Evolutionary conservation across 352 stramenopile species (phyloP).

Genomic region (Phytophthora sp.): DNA sequence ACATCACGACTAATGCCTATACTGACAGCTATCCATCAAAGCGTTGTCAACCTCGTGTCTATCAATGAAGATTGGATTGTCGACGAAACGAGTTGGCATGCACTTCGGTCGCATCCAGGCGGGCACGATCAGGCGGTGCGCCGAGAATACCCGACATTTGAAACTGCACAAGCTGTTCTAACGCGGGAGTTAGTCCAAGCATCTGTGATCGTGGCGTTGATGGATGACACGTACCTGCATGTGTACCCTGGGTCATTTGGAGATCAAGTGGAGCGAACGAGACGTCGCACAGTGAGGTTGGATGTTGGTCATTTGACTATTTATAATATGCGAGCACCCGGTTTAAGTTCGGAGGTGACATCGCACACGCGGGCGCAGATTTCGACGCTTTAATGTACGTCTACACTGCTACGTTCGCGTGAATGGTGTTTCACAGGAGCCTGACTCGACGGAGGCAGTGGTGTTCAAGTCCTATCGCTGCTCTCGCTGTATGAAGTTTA

Average conservation of each 20-base stretch:
- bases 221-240: neutral
- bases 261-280: neutral
- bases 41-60: neutral
- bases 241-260: neutral
- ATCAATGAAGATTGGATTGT: neutral
- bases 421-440: neutral
- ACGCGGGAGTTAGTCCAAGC: neutral
- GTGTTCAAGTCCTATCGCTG: neutral
- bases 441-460: neutral
- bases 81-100: neutral
- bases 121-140: neutral
- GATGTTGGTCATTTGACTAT: neutral
- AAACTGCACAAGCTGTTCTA: neutral
- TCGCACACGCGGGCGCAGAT: neutral
- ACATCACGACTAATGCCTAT: neutral
- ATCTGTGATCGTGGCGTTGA: neutral
- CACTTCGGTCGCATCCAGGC: neutral
- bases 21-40: neutral
- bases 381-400: neutral
- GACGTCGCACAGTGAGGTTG: neutral
- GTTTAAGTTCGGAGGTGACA: neutral
- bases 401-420: neutral
- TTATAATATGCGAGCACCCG: too few relatives aligned
- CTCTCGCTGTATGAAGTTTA: neutral
- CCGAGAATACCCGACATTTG: neutral